Evolutionary conservation across 192 early-diverging fungal species (phyloP).

Genomic region (Podila epigama): DNA sequence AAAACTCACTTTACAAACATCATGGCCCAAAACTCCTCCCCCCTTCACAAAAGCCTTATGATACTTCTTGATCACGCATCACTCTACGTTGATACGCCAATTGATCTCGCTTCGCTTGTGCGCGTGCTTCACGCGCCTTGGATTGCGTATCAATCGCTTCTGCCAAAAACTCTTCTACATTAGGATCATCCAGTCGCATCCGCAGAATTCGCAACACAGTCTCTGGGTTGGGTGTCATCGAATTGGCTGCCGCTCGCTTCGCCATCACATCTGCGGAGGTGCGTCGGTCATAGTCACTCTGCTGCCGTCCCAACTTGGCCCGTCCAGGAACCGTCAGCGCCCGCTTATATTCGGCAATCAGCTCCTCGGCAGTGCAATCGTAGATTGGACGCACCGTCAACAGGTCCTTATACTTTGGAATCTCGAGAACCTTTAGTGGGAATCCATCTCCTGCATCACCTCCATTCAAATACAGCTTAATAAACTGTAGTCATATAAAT

Average conservation of each 20-base stretch:
- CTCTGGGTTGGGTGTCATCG: slow-evolving; percentile 54
- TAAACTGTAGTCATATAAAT: slow-evolving; percentile 52
- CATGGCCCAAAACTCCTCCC: too few relatives aligned
- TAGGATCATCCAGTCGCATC: slow-evolving; percentile 54
- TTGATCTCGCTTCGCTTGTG: slow-evolving; percentile 37
- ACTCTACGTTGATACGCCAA: slow-evolving; percentile 28
- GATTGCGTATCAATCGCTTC: slow-evolving; percentile 38
- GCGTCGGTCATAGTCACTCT: slow-evolving; percentile 43
- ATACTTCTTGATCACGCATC: slow-evolving; percentile 20
- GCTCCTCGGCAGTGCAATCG: slow-evolving; percentile 67
- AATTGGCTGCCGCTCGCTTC: slow-evolving; percentile 10
- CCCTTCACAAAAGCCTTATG: too few relatives aligned
- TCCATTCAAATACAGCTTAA: slow-evolving; percentile 78
- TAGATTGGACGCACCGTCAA: slow-evolving; percentile 70
- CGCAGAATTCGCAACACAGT: slow-evolving; percentile 57
- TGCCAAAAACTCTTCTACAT: slow-evolving; percentile 51
- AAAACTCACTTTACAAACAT: too few relatives aligned
- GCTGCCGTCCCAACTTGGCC: slow-evolving; percentile 34
- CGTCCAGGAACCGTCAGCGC: slow-evolving; percentile 33
- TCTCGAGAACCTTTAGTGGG: slow-evolving; percentile 66
- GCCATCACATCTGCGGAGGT: slow-evolving; percentile 4
- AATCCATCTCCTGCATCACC: slow-evolving; percentile 73
- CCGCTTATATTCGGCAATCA: slow-evolving; percentile 68
- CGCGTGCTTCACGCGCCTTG: slow-evolving; percentile 28
- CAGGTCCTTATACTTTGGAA: slow-evolving; percentile 70